Evolutionary conservation across 2,329 filamentous ascomycete species (phyloP), one percentile per base, ranked within the genome.

Genomic region (Pezicula rhizophila): DNA sequence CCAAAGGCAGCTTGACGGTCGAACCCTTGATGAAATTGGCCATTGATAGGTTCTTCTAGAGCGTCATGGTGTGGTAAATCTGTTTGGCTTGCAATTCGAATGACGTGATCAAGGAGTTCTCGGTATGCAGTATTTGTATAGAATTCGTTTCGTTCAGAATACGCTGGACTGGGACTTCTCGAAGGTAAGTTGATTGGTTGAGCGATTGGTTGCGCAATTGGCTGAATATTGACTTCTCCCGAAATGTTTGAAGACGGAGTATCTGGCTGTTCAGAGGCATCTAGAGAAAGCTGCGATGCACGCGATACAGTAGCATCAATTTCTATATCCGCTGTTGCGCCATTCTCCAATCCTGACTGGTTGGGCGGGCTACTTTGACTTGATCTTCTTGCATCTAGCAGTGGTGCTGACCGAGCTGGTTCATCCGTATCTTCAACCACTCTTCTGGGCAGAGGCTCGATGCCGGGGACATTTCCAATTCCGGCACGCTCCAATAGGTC

Each of bases 131-230:
- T 34, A n/a, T 12, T 8, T 6, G 8, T 8, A 25, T 8, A 15
- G 11, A 25, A n/a, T 10, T 17, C 17, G 5, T n/a, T 25, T 42
- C 25, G 40, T 15, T 17, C 17, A 20, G 8, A 20, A 42, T 26
- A 20, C 8, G 10, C 40, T 4, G 18, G 40, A 15, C 8, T 8
- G 67, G 65, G 64, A 63, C 17, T 6, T 11, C n/a, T n/a, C 3
- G 33, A n/a, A 35, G 33, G n/a, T 35, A n/a, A 35, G 4, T 35
- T 4, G 18, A 18, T 18, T 18, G 18, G 18, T 18, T 18, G 18
- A 18, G 3, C 18, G 18, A 18, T 18, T 18, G 18, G 18, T 3
- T 18, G 18, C 2, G 3, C 18, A 18, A 18, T 18, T 18, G 18
- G 18, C 3, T 18, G 18, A 18, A 18, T 3, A 3, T 18, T 18